Evolutionary conservation across 495 filamentous ascomycete species (phyloP), one percentile per base, ranked within the genome.

Genomic region (Hyaloscypha variabilis): DNA sequence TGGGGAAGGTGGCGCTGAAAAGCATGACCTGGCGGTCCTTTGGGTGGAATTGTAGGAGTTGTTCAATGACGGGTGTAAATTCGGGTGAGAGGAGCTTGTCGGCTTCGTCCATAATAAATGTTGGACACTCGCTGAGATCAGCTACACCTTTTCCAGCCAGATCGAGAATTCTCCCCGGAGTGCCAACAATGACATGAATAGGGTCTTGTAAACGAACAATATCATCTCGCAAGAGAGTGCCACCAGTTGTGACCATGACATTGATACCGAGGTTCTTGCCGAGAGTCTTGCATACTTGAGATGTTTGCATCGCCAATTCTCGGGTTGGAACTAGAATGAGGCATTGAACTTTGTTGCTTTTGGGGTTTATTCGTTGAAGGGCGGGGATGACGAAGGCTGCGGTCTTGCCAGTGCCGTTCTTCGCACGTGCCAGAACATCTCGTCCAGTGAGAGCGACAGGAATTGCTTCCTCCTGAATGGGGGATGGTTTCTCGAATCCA

Each of bases 31-130:
- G 95, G 21, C 94, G 89, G 70, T 98, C 94, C 71, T 94, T 96
- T 42, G 95, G 93, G 75, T 96, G 93, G 77, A 96, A 97, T 49
- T 89, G 86, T 50, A 99, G 81, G 10, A 99, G 83, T 73, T 98
- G 92, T 77, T 99, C 96, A 71, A 99, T 96, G 63, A 97, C 92
- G 2, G 94, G 93, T 5, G 95, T 98, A 73, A 99, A 99, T 74
- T 98, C 95, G 52, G 91, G 88, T 5, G 95, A 98, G 17, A 99
- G 87, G 59, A 99, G 85, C 77, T 99, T 99, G 76, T 99, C 95
- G 19, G 95, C 95, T 74, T 99, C 95, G 72, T 99, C 95, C 95
- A 99, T 99, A 73, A 99, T 93, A 72, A 98, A 98, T 64, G 94
- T 98, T 46, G 91, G 89, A 72, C 95, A 97, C 76, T 94, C 91